phyloP scores from a whole-genome alignment of 139 green algal genomes.

The Nannochloris sp. region DNA sequence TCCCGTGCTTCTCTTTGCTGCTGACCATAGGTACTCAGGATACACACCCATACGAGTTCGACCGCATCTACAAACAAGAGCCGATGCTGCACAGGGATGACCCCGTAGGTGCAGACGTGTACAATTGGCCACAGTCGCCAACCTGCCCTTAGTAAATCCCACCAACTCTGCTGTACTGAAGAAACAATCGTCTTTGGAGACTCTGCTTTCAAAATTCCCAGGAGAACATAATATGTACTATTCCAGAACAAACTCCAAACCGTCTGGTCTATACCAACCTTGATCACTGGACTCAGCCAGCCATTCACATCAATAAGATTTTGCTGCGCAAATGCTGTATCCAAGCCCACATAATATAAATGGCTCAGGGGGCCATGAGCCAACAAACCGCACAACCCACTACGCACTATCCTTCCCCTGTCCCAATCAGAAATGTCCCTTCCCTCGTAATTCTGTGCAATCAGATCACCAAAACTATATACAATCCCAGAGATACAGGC shows the following conservation, averaged over 20 bases:
- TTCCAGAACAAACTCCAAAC: slow-evolving; percentile 28
- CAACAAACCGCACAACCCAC: slow-evolving; percentile 19
- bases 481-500: slow-evolving; percentile 28
- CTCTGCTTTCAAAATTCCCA: slow-evolving; percentile 25
- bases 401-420: slow-evolving; percentile 17
- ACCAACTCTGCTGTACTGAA: slow-evolving; percentile 20
- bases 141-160: slow-evolving; percentile 27
- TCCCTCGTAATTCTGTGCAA: slow-evolving; percentile 35
- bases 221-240: slow-evolving; percentile 28
- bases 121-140: slow-evolving; percentile 49
- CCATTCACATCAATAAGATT: neutral
- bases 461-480: slow-evolving; percentile 31
- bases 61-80: slow-evolving; percentile 47
- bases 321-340: slow-evolving; percentile 15
- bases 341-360: slow-evolving; percentile 27
- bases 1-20: slow-evolving; percentile 10
- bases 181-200: slow-evolving; percentile 14
- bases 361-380: slow-evolving; percentile 32
- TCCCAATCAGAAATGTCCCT: slow-evolving; percentile 17
- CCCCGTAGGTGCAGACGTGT: slow-evolving; percentile 42
- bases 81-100: slow-evolving; percentile 38
- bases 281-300: slow-evolving; percentile 19
- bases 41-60: slow-evolving; percentile 31
- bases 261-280: slow-evolving; percentile 39
- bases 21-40: slow-evolving; percentile 21